Evolutionary conservation across 345 rosid genomes (phyloP).

Genomic region (Nephelium lappaceum): DNA sequence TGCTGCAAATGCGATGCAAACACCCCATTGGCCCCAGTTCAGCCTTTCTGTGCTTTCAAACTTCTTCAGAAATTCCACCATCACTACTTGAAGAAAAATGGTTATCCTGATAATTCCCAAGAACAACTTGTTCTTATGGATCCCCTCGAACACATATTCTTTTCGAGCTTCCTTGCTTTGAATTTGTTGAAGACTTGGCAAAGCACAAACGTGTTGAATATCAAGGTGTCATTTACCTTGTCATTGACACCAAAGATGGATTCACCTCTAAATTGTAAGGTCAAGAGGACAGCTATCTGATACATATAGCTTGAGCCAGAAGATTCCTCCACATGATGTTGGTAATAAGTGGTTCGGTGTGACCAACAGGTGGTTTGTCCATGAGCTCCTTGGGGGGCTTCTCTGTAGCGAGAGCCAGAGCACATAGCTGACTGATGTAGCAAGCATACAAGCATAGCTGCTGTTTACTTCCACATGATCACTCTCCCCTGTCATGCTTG

Average conservation of each 20-base stretch:
- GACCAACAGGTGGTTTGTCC: constrained; percentile 63
- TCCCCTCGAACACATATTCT: constrained; percentile 64
- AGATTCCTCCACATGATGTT: constrained; percentile 85
- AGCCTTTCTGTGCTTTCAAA: constrained; percentile 79
- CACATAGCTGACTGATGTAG: constrained; percentile 79
- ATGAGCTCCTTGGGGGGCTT: constrained; percentile 64
- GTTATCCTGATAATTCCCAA: constrained; percentile 56
- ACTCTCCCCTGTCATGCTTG: constrained; percentile 73
- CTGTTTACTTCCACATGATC: constrained; percentile 41
- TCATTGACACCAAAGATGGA: constrained; percentile 51
- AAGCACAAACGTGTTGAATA: constrained; percentile 69
- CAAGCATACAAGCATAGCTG: constrained; percentile 53
- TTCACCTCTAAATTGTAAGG: constrained; percentile 65
- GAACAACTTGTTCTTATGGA: constrained; percentile 67
- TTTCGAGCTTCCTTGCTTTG: constrained; percentile 73
- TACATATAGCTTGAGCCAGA: constrained; percentile 62
- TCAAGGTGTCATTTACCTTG: constrained; percentile 62
- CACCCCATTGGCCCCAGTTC: constrained; percentile 66
- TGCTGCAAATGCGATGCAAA: constrained; percentile 57
- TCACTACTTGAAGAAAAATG: constrained; percentile 60
- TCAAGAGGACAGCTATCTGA: constrained; percentile 62
- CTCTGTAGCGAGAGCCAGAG: constrained; percentile 72
- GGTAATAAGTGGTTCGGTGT: constrained; percentile 63
- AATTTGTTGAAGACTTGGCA: constrained; percentile 87
- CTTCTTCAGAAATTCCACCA: constrained; percentile 72